Conservation (phyloP, 2,329 filamentous ascomycete genomes). For the Talaromyces sp. region DNA sequence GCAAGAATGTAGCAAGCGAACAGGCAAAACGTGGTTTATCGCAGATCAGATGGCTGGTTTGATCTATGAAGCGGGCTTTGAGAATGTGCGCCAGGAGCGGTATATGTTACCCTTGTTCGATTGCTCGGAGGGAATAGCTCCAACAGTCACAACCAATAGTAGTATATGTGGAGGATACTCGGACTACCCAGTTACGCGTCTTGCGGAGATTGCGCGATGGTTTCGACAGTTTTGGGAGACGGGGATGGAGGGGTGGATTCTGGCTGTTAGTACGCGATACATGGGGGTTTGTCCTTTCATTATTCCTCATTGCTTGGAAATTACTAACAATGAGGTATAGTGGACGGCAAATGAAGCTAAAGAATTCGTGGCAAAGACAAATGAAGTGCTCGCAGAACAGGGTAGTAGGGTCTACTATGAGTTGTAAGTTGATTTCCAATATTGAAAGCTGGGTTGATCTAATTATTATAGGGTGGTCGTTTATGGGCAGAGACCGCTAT, state of each 20-base stretch:
- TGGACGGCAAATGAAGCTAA: conserved; percentile 30
- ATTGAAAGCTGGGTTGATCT: not conserved
- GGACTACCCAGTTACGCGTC: not conserved
- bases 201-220: conserved; percentile 26
- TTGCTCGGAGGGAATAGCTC: not conserved
- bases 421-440: conserved; percentile 20
- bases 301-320: not conserved
- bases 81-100: conserved; percentile 25
- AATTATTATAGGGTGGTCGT: conserved; percentile 13
- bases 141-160: not conserved
- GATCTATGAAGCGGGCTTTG: conserved; percentile 28
- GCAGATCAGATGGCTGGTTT: conserved; percentile 26
- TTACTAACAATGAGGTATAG: conserved; percentile 17
- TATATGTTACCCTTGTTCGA: conserved; percentile 25
- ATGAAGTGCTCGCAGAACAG: conserved; percentile 19
- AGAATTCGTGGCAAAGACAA: conserved; percentile 22
- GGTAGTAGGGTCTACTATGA: conserved; percentile 24
- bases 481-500: conserved; percentile 14
- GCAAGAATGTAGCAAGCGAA: conserved; percentile 26
- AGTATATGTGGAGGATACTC: conserved; percentile 14
- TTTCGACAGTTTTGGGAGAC: conserved; percentile 26
- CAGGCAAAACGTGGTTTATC: conserved; percentile 26
- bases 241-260: conserved; percentile 30
- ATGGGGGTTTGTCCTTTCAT: conserved; percentile 23
- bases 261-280: conserved; percentile 27